Percentiles rank a stretch among this genome's conserved stretches.
phyloP scores from a whole-genome alignment of 1,139 yeast species.

The Candida sanyaensis region DNA sequence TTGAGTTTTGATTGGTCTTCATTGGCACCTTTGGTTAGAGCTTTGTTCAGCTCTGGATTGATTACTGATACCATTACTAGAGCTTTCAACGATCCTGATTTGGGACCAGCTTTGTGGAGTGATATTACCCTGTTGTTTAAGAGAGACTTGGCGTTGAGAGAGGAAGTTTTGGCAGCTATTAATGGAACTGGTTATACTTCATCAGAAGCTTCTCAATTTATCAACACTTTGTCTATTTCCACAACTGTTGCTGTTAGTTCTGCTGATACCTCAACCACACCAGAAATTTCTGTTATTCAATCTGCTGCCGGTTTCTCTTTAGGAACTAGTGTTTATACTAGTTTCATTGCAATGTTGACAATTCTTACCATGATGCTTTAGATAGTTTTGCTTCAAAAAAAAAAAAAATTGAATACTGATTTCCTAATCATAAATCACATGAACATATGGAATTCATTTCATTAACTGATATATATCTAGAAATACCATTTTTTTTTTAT shows the following conservation, averaged over 20 bases:
- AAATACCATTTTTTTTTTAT: too few relatives aligned
- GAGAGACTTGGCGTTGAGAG: conserved; percentile 9
- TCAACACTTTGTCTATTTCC: not conserved
- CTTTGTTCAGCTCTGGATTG: conserved; percentile 29
- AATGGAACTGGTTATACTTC: conserved; percentile 1
- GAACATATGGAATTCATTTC: too few relatives aligned
- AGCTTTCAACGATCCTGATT: conserved; percentile 28
- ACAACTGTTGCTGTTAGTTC: conserved; percentile 3
- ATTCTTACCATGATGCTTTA: conserved; percentile 13
- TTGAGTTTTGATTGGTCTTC: conserved; percentile 20
- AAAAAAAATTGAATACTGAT: not conserved
- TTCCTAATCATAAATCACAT: not conserved
- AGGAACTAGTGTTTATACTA: conserved; percentile 10
- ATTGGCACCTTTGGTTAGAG: conserved; percentile 23
- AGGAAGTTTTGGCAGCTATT: conserved; percentile 1
- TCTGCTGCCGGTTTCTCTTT: conserved; percentile 11
- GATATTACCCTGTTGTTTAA: conserved; percentile 12
- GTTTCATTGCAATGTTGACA: conserved; percentile 13
- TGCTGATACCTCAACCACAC: conserved; percentile 3
- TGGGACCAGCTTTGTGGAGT: conserved; percentile 21
- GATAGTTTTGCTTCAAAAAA: not conserved
- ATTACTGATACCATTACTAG: conserved; percentile 25
- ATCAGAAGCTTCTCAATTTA: not conserved
- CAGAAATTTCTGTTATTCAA: conserved; percentile 7
- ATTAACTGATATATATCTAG: too few relatives aligned